phyloP scores from a whole-genome alignment of 164 flowering plant genomes.

The Umbellularia californica region DNA sequence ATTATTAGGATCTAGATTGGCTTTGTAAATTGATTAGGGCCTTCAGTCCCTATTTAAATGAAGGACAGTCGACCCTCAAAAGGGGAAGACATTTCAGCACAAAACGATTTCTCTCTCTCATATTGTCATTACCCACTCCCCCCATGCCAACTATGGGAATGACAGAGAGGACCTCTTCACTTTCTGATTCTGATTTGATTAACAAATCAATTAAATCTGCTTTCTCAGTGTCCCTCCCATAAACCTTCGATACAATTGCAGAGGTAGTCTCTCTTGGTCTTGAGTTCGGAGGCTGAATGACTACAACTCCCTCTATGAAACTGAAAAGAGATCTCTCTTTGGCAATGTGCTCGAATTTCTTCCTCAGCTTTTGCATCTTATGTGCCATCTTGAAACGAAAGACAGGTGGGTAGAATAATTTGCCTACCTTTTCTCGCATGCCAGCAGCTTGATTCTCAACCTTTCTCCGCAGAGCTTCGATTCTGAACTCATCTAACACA shows the following conservation, averaged over 20 bases:
- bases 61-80: too few species aligned
- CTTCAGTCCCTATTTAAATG: too few species aligned
- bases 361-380: neutral
- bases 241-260: neutral
- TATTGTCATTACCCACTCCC: conserved; percentile 11
- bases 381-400: neutral
- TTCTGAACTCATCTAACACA: conserved; percentile 2
- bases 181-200: neutral
- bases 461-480: too few species aligned
- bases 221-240: conserved; percentile 11
- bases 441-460: too few species aligned
- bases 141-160: conserved; percentile 11
- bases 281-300: too few species aligned
- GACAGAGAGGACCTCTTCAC: neutral
- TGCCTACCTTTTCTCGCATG: neutral
- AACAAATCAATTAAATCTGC: neutral
- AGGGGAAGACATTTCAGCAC: too few species aligned
- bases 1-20: too few species aligned
- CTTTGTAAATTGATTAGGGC: too few species aligned
- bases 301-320: neutral
- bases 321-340: neutral
- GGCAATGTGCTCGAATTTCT: neutral
- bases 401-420: neutral
- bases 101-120: too few species aligned
- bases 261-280: neutral